A percentile compares a stretch with the other conserved stretches of the same genome.
These are phyloP conservation scores for Fragaria nilgerrensis DNA, from an alignment of 306 rosid genomes.

Conservation along the genomic window DNA sequence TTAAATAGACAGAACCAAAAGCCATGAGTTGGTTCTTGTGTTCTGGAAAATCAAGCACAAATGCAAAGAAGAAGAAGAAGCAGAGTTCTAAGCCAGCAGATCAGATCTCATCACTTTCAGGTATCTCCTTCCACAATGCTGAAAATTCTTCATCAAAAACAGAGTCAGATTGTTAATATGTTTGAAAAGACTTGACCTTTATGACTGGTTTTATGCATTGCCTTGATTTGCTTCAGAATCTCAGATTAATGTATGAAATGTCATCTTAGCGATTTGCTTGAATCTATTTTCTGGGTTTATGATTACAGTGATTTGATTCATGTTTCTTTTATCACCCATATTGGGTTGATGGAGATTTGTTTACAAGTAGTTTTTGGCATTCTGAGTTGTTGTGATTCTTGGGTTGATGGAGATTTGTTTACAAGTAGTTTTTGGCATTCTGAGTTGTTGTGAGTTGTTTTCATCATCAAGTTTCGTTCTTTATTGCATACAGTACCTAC, in stretches of 20 bases:
- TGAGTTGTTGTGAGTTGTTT: not conserved
- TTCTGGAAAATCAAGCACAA: constrained; percentile 37
- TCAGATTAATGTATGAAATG: constrained; percentile 13
- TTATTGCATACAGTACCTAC: not conserved
- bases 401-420: constrained; percentile 12
- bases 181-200: constrained; percentile 8
- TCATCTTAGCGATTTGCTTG: not conserved
- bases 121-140: constrained; percentile 27
- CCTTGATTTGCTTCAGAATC: constrained; percentile 5
- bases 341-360: constrained; percentile 12
- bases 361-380: not conserved
- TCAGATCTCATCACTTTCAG: constrained; percentile 53
- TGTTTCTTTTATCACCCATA: not conserved
- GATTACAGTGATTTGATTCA: not conserved
- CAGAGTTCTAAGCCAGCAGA: constrained; percentile 26
- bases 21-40: constrained; percentile 53
- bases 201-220: not conserved
- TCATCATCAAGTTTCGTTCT: not conserved
- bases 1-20: constrained; percentile 14
- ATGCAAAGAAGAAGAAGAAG: constrained; percentile 38
- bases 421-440: constrained; percentile 2
- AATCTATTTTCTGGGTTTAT: constrained; percentile 19
- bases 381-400: constrained; percentile 8
- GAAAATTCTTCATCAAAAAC: not conserved
- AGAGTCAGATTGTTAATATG: not conserved